Percentiles rank a stretch among this genome's conserved stretches.
These are phyloP conservation scores for Magnaporthales sp. DNA, from an alignment of 2,329 filamentous ascomycete genomes.

Conservation along the genomic window DNA sequence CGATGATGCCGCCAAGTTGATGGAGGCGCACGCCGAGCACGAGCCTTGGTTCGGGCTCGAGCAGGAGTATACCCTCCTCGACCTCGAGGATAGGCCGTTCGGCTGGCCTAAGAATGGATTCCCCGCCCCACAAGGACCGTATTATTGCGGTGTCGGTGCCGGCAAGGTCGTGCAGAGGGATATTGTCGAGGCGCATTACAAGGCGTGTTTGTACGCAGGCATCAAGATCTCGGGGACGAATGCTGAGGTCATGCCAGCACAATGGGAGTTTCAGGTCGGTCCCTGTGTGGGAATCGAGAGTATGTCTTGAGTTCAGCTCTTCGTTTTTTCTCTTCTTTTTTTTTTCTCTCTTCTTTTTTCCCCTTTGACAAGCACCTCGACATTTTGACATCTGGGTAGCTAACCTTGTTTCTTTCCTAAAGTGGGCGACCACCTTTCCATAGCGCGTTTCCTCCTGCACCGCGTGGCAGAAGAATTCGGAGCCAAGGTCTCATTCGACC, in stretches of 20 bases:
- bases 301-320: not conserved
- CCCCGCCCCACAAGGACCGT: conserved; percentile 87
- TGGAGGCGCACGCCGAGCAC: conserved; percentile 76
- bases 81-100: conserved; percentile 77
- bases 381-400: conserved; percentile 14
- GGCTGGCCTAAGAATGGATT: conserved; percentile 85
- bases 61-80: conserved; percentile 94
- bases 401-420: conserved; percentile 4
- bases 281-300: conserved; percentile 73
- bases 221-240: conserved; percentile 97
- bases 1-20: conserved; percentile 80
- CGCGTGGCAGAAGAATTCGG: conserved; percentile 88
- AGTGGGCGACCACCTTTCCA: conserved; percentile 95
- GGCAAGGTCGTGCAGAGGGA: conserved; percentile 98
- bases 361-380: not conserved
- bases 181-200: conserved; percentile 81
- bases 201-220: conserved; percentile 70
- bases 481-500: conserved; percentile 87
- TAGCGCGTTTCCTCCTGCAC: conserved; percentile 79
- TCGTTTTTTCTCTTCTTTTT: not conserved
- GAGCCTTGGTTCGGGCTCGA: conserved; percentile 97
- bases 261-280: conserved; percentile 71
- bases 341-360: too few species aligned
- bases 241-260: conserved; percentile 84
- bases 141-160: conserved; percentile 97